Conservation (phyloP, 768 basidiomycete genomes). For the Auricularia sp. region DNA sequence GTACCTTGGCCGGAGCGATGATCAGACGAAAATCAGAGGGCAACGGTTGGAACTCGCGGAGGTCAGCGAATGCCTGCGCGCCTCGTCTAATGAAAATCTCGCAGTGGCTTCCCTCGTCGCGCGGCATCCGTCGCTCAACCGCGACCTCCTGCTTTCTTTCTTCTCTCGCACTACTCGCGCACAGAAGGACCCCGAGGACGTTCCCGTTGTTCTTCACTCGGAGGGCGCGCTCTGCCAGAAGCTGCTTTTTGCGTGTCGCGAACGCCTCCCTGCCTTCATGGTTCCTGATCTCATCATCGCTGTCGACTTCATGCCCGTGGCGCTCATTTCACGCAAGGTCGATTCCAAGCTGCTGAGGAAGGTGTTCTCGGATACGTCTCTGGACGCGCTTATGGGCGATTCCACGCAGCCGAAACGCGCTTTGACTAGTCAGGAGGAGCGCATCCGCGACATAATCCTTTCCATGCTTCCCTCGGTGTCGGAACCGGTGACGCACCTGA, state of each 20-base stretch:
- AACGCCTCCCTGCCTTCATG: slow-evolving; percentile 40
- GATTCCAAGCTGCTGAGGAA: slow-evolving; percentile 21
- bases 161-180: slow-evolving; percentile 29
- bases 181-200: slow-evolving; percentile 16
- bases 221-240: slow-evolving; percentile 22
- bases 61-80: slow-evolving; percentile 35
- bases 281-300: slow-evolving; percentile 41
- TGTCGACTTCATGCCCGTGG: slow-evolving; percentile 39
- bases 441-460: neutral
- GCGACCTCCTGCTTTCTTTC: slow-evolving; percentile 38
- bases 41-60: slow-evolving; percentile 47
- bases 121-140: slow-evolving; percentile 33
- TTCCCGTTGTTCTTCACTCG: slow-evolving; percentile 26
- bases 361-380: slow-evolving; percentile 17
- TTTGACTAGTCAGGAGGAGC: neutral
- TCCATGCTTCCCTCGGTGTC: neutral
- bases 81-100: slow-evolving; percentile 18
- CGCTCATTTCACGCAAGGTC: slow-evolving; percentile 25
- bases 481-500: neutral
- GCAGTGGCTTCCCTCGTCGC: slow-evolving; percentile 35
- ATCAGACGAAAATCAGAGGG: slow-evolving; percentile 42
- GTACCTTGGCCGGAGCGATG: slow-evolving; percentile 42
- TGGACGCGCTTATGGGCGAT: slow-evolving; percentile 14
- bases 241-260: slow-evolving; percentile 26
- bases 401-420: neutral